phyloP scores from a whole-genome alignment of 257 asterid genomes.

The Lavandula angustifolia region DNA sequence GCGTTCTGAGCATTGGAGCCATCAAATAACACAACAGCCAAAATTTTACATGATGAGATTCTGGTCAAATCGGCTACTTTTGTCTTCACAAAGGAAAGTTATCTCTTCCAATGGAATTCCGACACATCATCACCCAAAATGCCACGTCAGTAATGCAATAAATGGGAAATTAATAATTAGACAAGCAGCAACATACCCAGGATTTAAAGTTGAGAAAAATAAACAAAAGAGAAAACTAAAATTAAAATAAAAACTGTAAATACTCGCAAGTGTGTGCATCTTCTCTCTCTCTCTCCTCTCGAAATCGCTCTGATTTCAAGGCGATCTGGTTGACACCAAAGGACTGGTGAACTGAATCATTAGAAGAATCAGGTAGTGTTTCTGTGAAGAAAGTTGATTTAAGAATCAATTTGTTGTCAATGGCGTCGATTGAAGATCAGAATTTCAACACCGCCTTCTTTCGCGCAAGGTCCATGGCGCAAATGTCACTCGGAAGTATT shows the following conservation, averaged over 20 bases:
- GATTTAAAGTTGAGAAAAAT: background rate
- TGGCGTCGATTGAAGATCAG: too few relatives aligned
- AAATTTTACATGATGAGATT: conserved; percentile 30
- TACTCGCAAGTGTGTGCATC: conserved; percentile 6
- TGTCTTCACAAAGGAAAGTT: conserved; percentile 23
- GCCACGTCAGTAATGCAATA: conserved; percentile 36
- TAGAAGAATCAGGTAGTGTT: background rate
- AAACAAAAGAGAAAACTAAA: background rate
- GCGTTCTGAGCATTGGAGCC: background rate
- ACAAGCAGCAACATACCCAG: background rate
- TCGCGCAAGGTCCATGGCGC: too few relatives aligned
- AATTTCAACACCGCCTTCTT: too few relatives aligned
- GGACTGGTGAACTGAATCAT: conserved; percentile 20
- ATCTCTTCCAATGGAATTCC: conserved; percentile 1
- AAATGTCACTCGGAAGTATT: too few relatives aligned
- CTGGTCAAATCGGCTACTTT: conserved; percentile 33
- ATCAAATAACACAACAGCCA: conserved; percentile 16
- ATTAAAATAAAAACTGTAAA: conserved; percentile 10
- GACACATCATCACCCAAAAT: background rate
- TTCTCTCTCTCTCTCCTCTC: conserved; percentile 22
- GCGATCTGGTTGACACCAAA: conserved; percentile 32
- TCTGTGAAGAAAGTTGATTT: too few relatives aligned
- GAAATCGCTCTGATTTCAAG: conserved; percentile 22
- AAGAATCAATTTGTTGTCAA: too few relatives aligned
- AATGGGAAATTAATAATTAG: conserved; percentile 6